Evolutionary conservation across 2,329 filamentous ascomycete genomes (phyloP).

Genomic region (Hymenoscyphus repandus): DNA sequence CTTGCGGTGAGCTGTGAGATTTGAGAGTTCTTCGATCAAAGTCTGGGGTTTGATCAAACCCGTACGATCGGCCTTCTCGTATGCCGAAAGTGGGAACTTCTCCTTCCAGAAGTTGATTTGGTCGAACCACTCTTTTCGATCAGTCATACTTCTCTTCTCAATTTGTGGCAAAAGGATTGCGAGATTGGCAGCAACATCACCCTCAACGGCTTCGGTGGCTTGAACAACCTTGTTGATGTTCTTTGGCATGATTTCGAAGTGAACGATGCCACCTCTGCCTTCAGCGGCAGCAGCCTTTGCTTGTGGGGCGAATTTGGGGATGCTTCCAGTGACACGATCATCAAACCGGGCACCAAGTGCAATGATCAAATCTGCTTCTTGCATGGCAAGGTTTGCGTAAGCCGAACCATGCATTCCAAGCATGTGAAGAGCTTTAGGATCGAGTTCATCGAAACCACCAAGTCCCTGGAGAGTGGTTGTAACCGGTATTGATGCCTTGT

Average conservation of each 20-base stretch:
- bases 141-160: constrained; percentile 52
- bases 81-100: constrained; percentile 79
- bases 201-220: constrained; percentile 91
- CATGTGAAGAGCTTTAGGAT: constrained; percentile 95
- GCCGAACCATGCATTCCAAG: constrained; percentile 97
- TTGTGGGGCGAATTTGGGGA: constrained; percentile 82
- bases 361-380: constrained; percentile 93
- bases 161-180: constrained; percentile 68
- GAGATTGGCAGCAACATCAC: constrained; percentile 80
- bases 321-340: constrained; percentile 81
- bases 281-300: constrained; percentile 81
- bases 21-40: constrained; percentile 83
- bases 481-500: constrained; percentile 88
- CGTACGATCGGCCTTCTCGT: constrained; percentile 69
- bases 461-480: constrained; percentile 94
- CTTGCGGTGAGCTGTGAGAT: constrained; percentile 75
- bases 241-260: constrained; percentile 99
- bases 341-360: constrained; percentile 92
- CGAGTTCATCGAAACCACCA: constrained; percentile 86
- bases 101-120: constrained; percentile 89
- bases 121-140: constrained; percentile 79
- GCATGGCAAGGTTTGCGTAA: constrained; percentile 97
- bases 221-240: constrained; percentile 99
- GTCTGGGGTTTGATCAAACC: constrained; percentile 92
- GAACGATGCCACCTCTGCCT: constrained; percentile 86